Conservation (phyloP, 1,284 basidiomycete genomes). For the Rhodotorula mucilaginosa region DNA sequence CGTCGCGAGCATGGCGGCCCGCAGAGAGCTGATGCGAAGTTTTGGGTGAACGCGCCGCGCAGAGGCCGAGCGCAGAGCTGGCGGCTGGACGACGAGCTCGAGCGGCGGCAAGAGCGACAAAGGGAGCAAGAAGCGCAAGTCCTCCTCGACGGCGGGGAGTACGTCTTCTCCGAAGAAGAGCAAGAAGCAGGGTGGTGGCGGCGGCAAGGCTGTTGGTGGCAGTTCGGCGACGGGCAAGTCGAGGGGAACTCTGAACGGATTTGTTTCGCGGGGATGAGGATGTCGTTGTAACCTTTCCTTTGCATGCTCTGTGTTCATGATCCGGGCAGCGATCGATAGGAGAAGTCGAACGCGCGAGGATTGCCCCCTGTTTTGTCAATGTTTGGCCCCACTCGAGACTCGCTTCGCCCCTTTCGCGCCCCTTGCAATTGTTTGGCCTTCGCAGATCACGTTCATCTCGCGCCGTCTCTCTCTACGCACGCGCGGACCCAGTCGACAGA, state of each 20-base stretch:
- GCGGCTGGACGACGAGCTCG: slow-evolving; percentile 7
- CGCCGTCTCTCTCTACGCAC: neutral
- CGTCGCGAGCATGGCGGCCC: slow-evolving; percentile 1
- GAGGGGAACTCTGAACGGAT: slow-evolving; percentile 18
- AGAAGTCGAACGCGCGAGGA: neutral
- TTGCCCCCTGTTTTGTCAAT: neutral
- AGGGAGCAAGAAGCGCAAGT: neutral
- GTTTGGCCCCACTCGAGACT: neutral
- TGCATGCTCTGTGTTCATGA: too few species aligned
- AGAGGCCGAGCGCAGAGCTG: slow-evolving; percentile 9
- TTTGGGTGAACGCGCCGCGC: neutral
- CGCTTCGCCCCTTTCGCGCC: neutral
- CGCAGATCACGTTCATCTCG: neutral
- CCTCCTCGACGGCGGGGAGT: slow-evolving; percentile 2
- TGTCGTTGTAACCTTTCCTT: slow-evolving; percentile 21
- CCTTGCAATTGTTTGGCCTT: neutral
- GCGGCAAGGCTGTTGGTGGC: neutral
- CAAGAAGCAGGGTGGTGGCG: neutral
- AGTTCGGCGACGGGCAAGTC: neutral
- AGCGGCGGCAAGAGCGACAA: neutral
- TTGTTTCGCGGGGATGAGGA: slow-evolving; percentile 18
- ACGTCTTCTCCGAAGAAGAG: neutral
- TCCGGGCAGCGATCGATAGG: neutral
- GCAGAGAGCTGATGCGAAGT: slow-evolving; percentile 32
- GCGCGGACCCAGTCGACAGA: neutral